Conservation (phyloP, 1,139 yeast genomes). For the Blastobotrys ciferrii region DNA sequence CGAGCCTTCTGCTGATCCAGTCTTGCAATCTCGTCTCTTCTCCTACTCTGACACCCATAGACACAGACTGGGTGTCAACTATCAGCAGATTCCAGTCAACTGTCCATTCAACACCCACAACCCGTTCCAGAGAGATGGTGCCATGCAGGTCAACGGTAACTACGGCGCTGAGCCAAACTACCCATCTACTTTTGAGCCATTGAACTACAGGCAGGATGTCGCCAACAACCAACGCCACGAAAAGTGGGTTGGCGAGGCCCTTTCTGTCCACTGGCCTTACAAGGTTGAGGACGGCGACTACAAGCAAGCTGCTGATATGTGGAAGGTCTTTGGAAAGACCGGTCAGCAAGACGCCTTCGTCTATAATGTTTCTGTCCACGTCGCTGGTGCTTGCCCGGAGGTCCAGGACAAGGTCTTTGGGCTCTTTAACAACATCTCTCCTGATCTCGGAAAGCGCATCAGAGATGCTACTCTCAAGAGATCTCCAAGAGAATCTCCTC, state of each 20-base stretch:
- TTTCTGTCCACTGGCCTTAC: constrained; percentile 83
- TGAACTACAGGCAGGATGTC: constrained; percentile 45
- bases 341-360: constrained; percentile 76
- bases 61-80: constrained; percentile 67
- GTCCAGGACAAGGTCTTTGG: constrained; percentile 80
- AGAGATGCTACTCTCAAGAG: constrained; percentile 60
- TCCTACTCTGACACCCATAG: constrained; percentile 83
- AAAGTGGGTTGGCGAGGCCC: constrained; percentile 83
- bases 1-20: constrained; percentile 86
- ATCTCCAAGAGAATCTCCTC: constrained; percentile 45
- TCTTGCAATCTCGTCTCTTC: constrained; percentile 78
- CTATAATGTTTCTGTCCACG: constrained; percentile 80
- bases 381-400: constrained; percentile 62
- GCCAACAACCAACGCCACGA: constrained; percentile 68
- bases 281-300: constrained; percentile 63
- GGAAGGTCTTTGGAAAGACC: constrained; percentile 72
- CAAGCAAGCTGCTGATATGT: constrained; percentile 64
- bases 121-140: constrained; percentile 74
- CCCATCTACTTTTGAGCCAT: constrained; percentile 46
- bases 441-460: constrained; percentile 60
- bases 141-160: constrained; percentile 73
- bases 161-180: constrained; percentile 78
- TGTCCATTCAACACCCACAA: constrained; percentile 43
- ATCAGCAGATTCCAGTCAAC: constrained; percentile 72
- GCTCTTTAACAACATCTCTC: constrained; percentile 71